phyloP scores from a whole-genome alignment of 176 grass and related monocot species.

The Leersia perrieri region DNA sequence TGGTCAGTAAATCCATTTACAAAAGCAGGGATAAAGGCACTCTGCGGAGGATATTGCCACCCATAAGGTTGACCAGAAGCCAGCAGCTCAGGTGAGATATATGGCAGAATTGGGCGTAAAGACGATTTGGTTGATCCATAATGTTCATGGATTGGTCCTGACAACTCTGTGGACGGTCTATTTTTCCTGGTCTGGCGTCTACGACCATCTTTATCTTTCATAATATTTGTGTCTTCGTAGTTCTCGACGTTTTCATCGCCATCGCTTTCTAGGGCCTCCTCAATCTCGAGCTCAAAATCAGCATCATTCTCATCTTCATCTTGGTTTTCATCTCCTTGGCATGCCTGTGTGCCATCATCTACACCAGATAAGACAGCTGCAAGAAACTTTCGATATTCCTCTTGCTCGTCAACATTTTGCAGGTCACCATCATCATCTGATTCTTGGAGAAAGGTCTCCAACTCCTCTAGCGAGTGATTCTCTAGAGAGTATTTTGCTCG shows the following conservation, averaged over 20 bases:
- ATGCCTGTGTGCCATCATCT: slow-evolving; percentile 39
- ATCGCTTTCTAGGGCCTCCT: slow-evolving; percentile 91
- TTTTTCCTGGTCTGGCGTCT: slow-evolving; percentile 75
- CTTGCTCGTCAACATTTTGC: slow-evolving; percentile 88
- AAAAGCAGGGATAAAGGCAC: slow-evolving; percentile 36
- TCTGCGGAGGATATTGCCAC: slow-evolving; percentile 48
- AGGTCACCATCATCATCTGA: slow-evolving; percentile 81
- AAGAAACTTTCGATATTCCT: slow-evolving; percentile 96
- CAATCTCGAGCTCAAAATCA: slow-evolving; percentile 89
- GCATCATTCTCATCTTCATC: slow-evolving; percentile 98
- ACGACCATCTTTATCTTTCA: slow-evolving; percentile 33
- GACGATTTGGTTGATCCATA: slow-evolving; percentile 37
- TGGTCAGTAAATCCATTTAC: slow-evolving; percentile 64
- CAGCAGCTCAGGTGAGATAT: slow-evolving; percentile 32
- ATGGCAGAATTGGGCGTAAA: slow-evolving; percentile 61
- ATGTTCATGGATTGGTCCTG: slow-evolving; percentile 30
- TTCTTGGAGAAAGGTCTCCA: slow-evolving; percentile 92
- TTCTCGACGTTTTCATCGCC: slow-evolving; percentile 64
- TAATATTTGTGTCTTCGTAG: slow-evolving; percentile 23
- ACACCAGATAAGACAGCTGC: slow-evolving; percentile 68
- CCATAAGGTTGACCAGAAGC: slow-evolving; percentile 29
- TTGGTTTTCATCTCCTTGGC: slow-evolving; percentile 57
- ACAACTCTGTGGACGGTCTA: slow-evolving; percentile 37
- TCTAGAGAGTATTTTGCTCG: slow-evolving; percentile 69
- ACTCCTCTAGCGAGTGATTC: slow-evolving; percentile 73